These are phyloP conservation scores for Colletotrichum godetiae DNA, from an alignment of 2,329 filamentous ascomycete species.

Conservation along the genomic window DNA sequence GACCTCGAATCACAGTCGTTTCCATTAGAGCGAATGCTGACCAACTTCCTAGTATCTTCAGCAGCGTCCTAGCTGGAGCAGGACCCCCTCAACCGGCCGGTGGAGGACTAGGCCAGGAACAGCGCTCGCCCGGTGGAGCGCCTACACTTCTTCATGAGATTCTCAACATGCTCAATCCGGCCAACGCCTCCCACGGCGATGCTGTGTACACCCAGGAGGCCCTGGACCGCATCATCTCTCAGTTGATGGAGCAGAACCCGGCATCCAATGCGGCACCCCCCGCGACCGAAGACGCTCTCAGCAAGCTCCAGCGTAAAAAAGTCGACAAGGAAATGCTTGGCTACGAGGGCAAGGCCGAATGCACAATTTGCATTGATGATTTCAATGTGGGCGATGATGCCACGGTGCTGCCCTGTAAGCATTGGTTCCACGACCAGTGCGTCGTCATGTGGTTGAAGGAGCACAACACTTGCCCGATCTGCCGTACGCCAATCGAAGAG, in stretches of 20 bases:
- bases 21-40: slow-evolving; percentile 45
- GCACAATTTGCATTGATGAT: slow-evolving; percentile 94
- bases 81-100: slow-evolving; percentile 47
- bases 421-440: slow-evolving; percentile 92
- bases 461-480: slow-evolving; percentile 93
- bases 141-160: slow-evolving; percentile 60
- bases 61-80: slow-evolving; percentile 54
- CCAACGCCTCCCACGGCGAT: slow-evolving; percentile 73
- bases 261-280: slow-evolving; percentile 84
- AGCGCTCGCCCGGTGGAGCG: slow-evolving; percentile 20
- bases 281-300: slow-evolving; percentile 80
- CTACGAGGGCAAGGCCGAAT: slow-evolving; percentile 78
- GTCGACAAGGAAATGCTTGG: slow-evolving; percentile 78
- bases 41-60: slow-evolving; percentile 55
- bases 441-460: slow-evolving; percentile 86
- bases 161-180: slow-evolving; percentile 64
- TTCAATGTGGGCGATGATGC: slow-evolving; percentile 80
- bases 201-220: slow-evolving; percentile 92
- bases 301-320: slow-evolving; percentile 76
- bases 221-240: slow-evolving; percentile 86
- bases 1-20: slow-evolving; percentile 34
- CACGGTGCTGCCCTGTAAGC: slow-evolving; percentile 83
- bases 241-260: slow-evolving; percentile 86
- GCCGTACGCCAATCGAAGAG: slow-evolving; percentile 69
- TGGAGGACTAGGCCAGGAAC: slow-evolving; percentile 20